Evolutionary conservation across 148 eudicot species (phyloP), one percentile per base, ranked within the genome.

Genomic region (Rhododendron simsii): DNA sequence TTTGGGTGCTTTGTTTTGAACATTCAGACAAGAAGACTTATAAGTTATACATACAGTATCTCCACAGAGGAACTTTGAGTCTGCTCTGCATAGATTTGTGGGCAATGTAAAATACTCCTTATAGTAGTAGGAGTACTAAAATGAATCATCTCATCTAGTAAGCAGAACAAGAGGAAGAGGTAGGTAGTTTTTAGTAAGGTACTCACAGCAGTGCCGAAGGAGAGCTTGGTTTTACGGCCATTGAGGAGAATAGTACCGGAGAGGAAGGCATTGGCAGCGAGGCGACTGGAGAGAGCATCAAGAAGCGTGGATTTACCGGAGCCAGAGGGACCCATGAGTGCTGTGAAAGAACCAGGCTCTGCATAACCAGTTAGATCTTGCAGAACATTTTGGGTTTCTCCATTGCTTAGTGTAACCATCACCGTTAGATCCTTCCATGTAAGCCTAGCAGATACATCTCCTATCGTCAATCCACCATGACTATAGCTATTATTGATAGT

Each of bases 301-400:
- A 97, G 94, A 6, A 97, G 90, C 0, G 99, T 97, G 1, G 98
- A 95, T 85, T 97, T 97, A 0, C 99, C 99, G 1, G 98, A 95
- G 14, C 99, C 99, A 21, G 99, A 97, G 3, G 99, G 99, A 0
- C 99, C 99, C 99, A 97, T 97, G 15, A 97, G 94, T 4, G 98
- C 98, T 0, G 98, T 97, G 69, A 97, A 93, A 2, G 91, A 81
- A 2, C 98, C 98, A 0, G 98, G 98, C 87, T 95, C 99, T 5
- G 99, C 99, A 78, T 95, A 97, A 0, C 99, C 99, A 7, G 94
- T 94, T 3, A 95, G 90, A 0, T 92, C 90, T 84, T 97, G 93
- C 1, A 97, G 81, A 14, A 97, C 99, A 59, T 91, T 97, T 86
- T 97, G 99, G 3, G 95, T 94, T 18, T 93, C 96, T 0, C 99